Evolutionary conservation across 208 protist species (phyloP), one percentile per base, ranked within the genome.

Genomic region (Phytomonas sp.): DNA sequence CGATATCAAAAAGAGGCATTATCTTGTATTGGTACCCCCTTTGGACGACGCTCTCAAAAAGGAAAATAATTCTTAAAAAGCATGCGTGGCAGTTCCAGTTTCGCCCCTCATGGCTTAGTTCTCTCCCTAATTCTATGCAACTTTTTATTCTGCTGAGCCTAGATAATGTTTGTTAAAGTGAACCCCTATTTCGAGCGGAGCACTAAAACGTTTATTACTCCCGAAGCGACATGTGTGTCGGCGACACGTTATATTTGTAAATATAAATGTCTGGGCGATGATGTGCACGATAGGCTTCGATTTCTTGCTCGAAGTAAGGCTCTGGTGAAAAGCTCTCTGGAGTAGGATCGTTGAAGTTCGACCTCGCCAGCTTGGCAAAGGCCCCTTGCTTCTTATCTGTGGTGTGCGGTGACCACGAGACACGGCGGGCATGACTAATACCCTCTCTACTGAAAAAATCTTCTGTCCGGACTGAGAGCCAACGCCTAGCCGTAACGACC

Each of bases 401-500:
- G 17, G 91, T 96, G 79, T 96, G 91, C 36, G 91, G 91, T 7
- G 91, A 82, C 91, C 91, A 96, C 23, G 82, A 91, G 32, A 96
- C 83, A n/a, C 91, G 86, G n/a, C 91, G 79, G 31, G 88, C 81
- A 71, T 96, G 91, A 65, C 88, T 94, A 28, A 94, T 73, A 0
- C 81, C 91, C 73, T 96, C 91, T 70, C 94, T 92, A 66, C 85
- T 91, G 71, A 96, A 96, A 67, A 94, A 96, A 59, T 96, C 88
- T 67, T 96, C 87, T 26, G 87, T 91, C 32, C 90, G 87, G 23
- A 96, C 90, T 23, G 87, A 83, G 31, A 95, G 83, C 65, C 26
- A 20, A 36, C 79, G 86, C 6, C 37, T 56, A 0, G 53, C 33
- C 23, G 62, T 77, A 63, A 1, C 2, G 23, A 73, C 34, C 15